A percentile compares a stretch with the other conserved stretches of the same genome.
These are phyloP conservation scores for Haplographium delicatum DNA, from an alignment of 495 filamentous ascomycete genomes.

Conservation along the genomic window DNA sequence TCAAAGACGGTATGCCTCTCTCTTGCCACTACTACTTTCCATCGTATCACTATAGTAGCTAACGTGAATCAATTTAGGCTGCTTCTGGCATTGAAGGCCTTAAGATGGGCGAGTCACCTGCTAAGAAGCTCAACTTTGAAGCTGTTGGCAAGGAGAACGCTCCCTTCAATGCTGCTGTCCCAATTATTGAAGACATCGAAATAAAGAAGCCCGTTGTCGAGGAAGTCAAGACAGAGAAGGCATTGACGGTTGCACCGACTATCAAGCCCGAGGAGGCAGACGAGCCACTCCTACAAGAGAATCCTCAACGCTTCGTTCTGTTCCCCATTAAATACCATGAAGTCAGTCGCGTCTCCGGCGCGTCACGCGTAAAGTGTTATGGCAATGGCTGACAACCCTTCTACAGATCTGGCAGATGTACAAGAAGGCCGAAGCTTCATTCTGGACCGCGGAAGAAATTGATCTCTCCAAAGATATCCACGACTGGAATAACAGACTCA, in stretches of 20 bases:
- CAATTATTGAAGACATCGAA: conserved; percentile 50
- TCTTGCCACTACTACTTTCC: conserved; percentile 36
- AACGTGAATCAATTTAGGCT: conserved; percentile 51
- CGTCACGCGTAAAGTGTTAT: conserved; percentile 65
- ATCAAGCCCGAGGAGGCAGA: conserved; percentile 69
- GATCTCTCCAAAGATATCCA: conserved; percentile 97
- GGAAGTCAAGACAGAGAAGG: conserved; percentile 37
- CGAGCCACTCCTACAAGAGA: conserved; percentile 92
- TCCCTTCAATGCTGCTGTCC: conserved; percentile 50
- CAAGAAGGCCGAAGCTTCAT: conserved; percentile 99
- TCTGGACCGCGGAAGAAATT: conserved; percentile 99
- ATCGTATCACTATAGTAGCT: conserved; percentile 24
- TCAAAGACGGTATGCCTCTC: conserved; percentile 73
- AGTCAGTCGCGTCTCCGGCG: conserved; percentile 61
- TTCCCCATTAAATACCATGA: conserved; percentile 99
- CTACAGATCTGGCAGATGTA: conserved; percentile 99
- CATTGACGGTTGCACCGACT: conserved; percentile 48
- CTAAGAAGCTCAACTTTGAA: conserved; percentile 81
- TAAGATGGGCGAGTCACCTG: conserved; percentile 84
- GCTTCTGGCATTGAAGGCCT: conserved; percentile 79
- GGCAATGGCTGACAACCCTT: conserved; percentile 22
- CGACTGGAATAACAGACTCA: conserved; percentile 97
- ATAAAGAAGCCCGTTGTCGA: conserved; percentile 45
- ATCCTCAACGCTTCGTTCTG: conserved; percentile 92
- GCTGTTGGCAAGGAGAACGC: conserved; percentile 78